phyloP scores from a whole-genome alignment of 192 early-diverging fungal species.

The Cetraspora pellucida region DNA sequence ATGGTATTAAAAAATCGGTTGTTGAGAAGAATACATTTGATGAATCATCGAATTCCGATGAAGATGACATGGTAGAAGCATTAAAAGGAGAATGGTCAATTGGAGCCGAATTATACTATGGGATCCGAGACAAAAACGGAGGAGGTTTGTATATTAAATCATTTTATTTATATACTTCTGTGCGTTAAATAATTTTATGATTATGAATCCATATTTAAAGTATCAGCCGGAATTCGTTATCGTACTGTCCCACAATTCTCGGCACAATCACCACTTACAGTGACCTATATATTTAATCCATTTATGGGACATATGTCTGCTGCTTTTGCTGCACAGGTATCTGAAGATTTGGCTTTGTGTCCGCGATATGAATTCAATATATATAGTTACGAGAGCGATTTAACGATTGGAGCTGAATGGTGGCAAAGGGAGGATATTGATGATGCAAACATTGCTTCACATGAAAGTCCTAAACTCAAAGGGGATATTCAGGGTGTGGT shows the following conservation, averaged over 20 bases:
- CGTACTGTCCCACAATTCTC: constrained; percentile 56
- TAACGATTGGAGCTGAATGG: constrained; percentile 87
- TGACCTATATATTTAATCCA: constrained; percentile 83
- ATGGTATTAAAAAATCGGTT: not conserved
- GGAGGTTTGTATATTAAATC: constrained; percentile 60
- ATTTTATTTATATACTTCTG: not conserved
- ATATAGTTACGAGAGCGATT: constrained; percentile 89
- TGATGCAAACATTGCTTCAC: constrained; percentile 26
- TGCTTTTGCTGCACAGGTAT: constrained; percentile 80
- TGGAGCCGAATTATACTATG: constrained; percentile 76
- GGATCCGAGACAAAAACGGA: constrained; percentile 81
- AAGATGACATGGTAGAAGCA: constrained; percentile 35
- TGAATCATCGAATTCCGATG: constrained; percentile 29
- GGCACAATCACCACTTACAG: constrained; percentile 37
- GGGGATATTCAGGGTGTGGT: constrained; percentile 35
- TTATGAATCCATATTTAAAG: constrained; percentile 25
- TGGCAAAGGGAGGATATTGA: constrained; percentile 48
- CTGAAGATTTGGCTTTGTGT: constrained; percentile 67
- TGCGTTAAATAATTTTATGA: not conserved
- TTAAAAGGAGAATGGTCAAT: constrained; percentile 59
- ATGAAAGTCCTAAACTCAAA: constrained; percentile 32
- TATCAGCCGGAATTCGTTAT: constrained; percentile 73
- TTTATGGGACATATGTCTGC: constrained; percentile 92
- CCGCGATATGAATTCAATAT: constrained; percentile 90
- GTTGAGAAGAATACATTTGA: constrained; percentile 5